Evolutionary conservation across 2,329 filamentous ascomycete genomes (phyloP).

Genomic region (Epicoccum sorghinum): DNA sequence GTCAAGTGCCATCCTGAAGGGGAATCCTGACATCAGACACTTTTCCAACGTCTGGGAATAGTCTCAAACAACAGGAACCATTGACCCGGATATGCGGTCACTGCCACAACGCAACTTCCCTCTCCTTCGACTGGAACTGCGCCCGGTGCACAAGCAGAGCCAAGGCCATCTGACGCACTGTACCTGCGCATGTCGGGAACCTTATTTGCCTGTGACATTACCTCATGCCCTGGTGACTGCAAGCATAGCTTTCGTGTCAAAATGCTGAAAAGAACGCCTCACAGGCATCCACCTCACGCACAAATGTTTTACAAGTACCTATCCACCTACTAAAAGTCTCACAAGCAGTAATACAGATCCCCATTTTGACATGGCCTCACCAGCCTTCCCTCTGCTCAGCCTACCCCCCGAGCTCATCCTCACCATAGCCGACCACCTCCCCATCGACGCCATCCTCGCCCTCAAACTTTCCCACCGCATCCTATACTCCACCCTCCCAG

Average conservation of each 20-base stretch:
- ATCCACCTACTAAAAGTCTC: not conserved
- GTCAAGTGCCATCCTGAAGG: slow-evolving; percentile 7
- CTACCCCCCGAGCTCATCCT: slow-evolving; percentile 51
- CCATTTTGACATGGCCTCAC: slow-evolving; percentile 10
- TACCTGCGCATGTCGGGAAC: slow-evolving; percentile 6
- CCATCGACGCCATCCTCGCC: slow-evolving; percentile 45
- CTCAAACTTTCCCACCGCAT: slow-evolving; percentile 45
- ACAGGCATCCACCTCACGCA: no score
- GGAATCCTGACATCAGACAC: slow-evolving; percentile 5
- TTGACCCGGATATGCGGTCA: not conserved
- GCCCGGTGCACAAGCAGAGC: slow-evolving; percentile 4
- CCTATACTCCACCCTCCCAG: slow-evolving; percentile 37
- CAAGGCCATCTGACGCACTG: slow-evolving; percentile 2
- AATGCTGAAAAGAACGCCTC: no score
- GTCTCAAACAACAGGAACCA: not conserved
- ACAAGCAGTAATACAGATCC: not conserved
- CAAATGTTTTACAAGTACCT: no score
- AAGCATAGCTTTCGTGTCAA: not conserved
- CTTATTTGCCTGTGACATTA: not conserved
- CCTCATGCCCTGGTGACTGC: not conserved
- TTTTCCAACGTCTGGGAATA: not conserved
- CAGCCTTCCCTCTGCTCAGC: slow-evolving; percentile 21
- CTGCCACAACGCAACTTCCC: slow-evolving; percentile 1
- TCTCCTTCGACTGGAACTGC: not conserved
- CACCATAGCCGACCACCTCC: slow-evolving; percentile 46